These are phyloP conservation scores for Scutellaria minor DNA, from an alignment of 257 asterid genomes.

Conservation along the genomic window DNA sequence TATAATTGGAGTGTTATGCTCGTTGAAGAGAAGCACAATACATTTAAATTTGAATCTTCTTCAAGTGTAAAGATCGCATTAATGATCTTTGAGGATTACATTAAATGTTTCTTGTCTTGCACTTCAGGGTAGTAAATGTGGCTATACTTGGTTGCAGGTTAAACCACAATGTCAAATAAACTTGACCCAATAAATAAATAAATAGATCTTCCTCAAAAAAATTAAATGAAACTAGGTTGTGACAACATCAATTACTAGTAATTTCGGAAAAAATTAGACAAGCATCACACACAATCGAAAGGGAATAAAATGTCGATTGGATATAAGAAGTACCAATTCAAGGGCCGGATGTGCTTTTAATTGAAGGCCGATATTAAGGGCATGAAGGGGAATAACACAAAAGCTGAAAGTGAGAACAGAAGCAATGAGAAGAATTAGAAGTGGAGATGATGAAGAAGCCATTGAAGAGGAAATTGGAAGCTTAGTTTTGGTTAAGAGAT, in stretches of 20 bases:
- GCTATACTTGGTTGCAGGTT: too few relatives aligned
- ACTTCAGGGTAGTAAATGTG: too few relatives aligned
- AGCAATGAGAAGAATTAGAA: slow-evolving; percentile 29
- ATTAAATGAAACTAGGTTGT: not conserved
- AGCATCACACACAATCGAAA: not conserved
- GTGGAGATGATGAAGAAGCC: slow-evolving; percentile 45
- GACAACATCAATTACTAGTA: too few relatives aligned
- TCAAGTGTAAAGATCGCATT: too few relatives aligned
- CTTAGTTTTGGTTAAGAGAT: slow-evolving; percentile 42
- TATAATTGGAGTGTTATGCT: too few relatives aligned
- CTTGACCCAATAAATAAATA: not conserved
- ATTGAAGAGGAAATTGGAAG: slow-evolving; percentile 46
- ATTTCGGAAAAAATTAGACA: too few relatives aligned
- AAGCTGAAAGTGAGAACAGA: slow-evolving; percentile 14
- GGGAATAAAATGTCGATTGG: not conserved
- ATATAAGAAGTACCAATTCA: slow-evolving; percentile 42
- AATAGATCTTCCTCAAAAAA: not conserved
- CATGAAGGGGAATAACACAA: slow-evolving; percentile 33
- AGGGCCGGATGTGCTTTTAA: slow-evolving; percentile 42
- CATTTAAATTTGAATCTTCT: too few relatives aligned
- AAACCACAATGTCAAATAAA: not conserved
- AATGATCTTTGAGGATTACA: too few relatives aligned
- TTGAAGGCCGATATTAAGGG: slow-evolving; percentile 66
- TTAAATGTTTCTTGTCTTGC: too few relatives aligned
- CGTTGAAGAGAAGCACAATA: too few relatives aligned